Base-by-base conservation (phyloP, 176 grass and related monocot genomes). In the Carex littledalei region DNA sequence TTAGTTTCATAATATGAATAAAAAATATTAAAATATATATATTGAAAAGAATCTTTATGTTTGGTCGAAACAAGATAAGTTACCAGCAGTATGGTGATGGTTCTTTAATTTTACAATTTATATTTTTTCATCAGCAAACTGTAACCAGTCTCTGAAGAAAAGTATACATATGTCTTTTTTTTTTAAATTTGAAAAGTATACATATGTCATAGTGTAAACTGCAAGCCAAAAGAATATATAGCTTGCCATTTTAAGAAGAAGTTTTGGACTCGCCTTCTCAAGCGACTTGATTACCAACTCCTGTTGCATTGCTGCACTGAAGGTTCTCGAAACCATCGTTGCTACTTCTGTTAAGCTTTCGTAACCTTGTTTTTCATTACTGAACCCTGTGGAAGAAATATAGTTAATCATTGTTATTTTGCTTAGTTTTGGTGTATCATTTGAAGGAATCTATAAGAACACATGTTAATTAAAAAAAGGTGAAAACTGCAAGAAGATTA, bases 181-280 rank as follows among this genome's bases (percentile, higher is more conserved):
- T 24, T 26, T 26, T 26, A 17, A 65, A 26, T 26, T 26, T 26
- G 24, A 17, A n/a, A 45, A 8, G 26, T 77, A 77, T 55, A 16
- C 1, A 32, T 32, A 55, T 78, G 50, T 22, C 43, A 50, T 12
- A 11, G 24, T 74, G 20, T 26, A 5, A 74, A 4, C 39, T 49
- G 10, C 5, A 24, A 49, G 1, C 9, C n/a, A 32, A 32, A 57
- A n/a, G 62, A 22, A 29, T 10, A 41, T 71, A 54, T 15, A 22
- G 85, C 91, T 99, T 91, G 84, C 97, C 93, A 96, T 78, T 86
- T 84, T 82, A 24, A 94, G 84, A 16, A 99, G 89, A 87, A 85
- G 85, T 52, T 61, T 67, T 24, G 97, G 97, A 66, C 94, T 63
- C 8, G 97, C 88, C 5, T 71, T 88, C 49, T 94, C 43, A 10